Base-by-base conservation (phyloP, 2,329 filamentous ascomycete species). In the Aspergillus sp. region DNA sequence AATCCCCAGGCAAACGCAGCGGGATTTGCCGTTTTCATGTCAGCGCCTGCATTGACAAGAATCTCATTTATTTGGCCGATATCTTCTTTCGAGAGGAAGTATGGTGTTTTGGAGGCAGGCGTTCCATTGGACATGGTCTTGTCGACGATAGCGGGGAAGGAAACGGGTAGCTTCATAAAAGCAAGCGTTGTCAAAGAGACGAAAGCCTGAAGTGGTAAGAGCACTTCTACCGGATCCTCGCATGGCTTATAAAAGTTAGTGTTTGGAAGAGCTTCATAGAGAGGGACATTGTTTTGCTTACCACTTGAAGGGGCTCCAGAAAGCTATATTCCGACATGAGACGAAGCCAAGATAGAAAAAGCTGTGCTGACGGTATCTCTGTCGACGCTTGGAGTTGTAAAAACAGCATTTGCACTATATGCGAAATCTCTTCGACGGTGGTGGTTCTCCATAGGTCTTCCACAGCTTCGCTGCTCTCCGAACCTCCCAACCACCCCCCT, bases 1-100 rank as follows among this genome's bases (percentile, higher is more conserved):
- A 93, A 77, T 3, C 87, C 85, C 92, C 92, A 97, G 3, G 88
- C 84, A 59, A 95, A 88, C 17, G 90, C 81, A 16, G 89, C 84
- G 1, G 90, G 89, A 50, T 83, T 85, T 17, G 88, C 88, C 32
- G 83, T 83, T 34, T 78, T 76, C n/a, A 83, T 77, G 14, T 80
- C 80, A 17, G 73, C 66, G 23, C 78, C 78, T 11, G 85, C 83
- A 50, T 78, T 76, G 20, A 87, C 72, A 31, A 96, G 78, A n/a
- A 87, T 81, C 48, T 82, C 81, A 60, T 93, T 90, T 13, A 96
- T 81, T 49, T 86, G 81, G 45, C 83, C 81, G n/a, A 96, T 78
- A 17, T 88, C 83, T 5, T 84, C 80, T 2, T 85, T 81, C 46
- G 88, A 86, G 16, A 87, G 78, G 44, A 95, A 76, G 65, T 91